Conservation (phyloP, 2,329 filamentous ascomycete genomes). For the Colletotrichum horii region DNA sequence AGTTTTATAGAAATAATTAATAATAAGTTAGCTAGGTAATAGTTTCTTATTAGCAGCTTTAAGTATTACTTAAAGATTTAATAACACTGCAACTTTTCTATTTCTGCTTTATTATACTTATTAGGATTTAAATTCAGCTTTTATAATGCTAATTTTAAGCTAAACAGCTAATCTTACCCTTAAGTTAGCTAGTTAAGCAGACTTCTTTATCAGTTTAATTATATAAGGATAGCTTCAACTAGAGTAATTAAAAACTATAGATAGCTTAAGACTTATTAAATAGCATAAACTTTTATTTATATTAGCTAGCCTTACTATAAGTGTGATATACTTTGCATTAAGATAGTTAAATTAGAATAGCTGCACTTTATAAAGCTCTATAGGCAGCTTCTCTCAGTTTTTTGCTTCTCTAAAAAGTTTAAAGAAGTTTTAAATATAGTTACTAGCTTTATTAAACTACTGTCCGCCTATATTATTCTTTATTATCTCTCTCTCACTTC, state of each 20-base stretch:
- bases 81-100: neutral
- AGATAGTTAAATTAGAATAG: neutral
- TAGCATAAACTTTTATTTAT: neutral
- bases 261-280: neutral
- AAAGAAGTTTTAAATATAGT: neutral
- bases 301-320: neutral
- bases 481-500: neutral
- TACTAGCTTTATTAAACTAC: neutral
- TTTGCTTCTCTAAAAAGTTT: neutral
- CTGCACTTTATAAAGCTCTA: neutral
- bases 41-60: neutral
- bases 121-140: neutral
- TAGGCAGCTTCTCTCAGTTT: neutral
- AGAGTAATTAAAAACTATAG: neutral
- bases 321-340: neutral
- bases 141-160: neutral
- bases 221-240: neutral
- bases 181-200: neutral
- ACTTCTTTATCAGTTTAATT: neutral
- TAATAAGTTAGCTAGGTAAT: neutral
- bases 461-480: neutral
- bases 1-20: neutral
- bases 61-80: neutral
- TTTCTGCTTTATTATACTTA: neutral
- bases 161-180: neutral